Evolutionary conservation across 805 yeast genomes (phyloP), one percentile per base, ranked within the genome.

Genomic region (Candida schatavii): DNA sequence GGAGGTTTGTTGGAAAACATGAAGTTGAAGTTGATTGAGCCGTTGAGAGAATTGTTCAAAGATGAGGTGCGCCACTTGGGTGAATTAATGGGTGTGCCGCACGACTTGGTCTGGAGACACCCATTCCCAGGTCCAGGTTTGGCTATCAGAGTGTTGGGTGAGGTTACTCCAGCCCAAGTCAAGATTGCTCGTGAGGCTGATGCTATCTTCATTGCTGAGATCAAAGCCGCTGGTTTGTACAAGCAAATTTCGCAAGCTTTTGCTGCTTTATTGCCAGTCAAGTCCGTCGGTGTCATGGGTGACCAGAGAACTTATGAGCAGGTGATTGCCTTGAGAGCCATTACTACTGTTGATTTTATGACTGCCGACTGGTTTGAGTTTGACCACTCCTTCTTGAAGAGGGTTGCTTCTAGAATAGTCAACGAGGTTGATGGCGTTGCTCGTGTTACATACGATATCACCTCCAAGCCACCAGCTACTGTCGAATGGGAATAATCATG

Each of bases 41-140:
- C 99, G 43, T 80, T 93, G 65, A 85, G 99, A 71, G 99, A 93
- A 76, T 79, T 93, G 59, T 93, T 93, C 80, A 93, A 93, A 74
- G 99, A 93, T 67, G 99, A 93, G 77, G 99, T 93, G 45, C 88
- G 99, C 70, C 87, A 84, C 56, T 75, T 93, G 54, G 99, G 99
- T 70, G 88, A 88, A 74, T 71, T 93, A 41, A 73, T 93, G 72
- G 97, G 96, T 39, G 91, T 93, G 56, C 95, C 97, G 27, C 93
- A 88, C 61, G 98, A 93, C 56, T 78, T 93, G 55, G 98, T 93
- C 53, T 91, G 98, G 98, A 88, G 99, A 78, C 99, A 93, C 66
- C 99, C 99, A 44, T 93, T 93, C 95, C 99, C 99, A 57, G 99
- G 99, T 64, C 99, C 99, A 65, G 99, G 99, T 75, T 86, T 93